These are phyloP conservation scores for Berberis thunbergii DNA, from an alignment of 164 flowering plant genomes.

Conservation along the genomic window DNA sequence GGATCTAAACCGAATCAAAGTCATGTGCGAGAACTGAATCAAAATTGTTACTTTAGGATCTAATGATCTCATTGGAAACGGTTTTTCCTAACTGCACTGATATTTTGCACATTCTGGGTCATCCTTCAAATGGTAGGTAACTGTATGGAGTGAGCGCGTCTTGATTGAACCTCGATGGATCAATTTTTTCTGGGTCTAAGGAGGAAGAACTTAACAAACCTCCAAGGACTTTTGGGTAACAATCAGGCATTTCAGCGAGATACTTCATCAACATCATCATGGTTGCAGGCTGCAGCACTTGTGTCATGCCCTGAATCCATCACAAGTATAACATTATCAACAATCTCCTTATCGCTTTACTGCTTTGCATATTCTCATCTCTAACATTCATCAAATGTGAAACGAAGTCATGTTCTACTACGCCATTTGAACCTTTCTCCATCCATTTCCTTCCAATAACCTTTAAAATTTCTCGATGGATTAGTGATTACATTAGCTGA, in stretches of 20 bases:
- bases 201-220: background rate
- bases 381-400: slow-evolving; percentile 7
- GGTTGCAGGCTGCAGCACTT: slow-evolving; percentile 1
- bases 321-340: slow-evolving; percentile 10
- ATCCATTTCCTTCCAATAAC: slow-evolving; percentile 5
- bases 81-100: too few relatives aligned
- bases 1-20: too few relatives aligned
- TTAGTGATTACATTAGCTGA: slow-evolving; percentile 8
- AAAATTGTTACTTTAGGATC: background rate
- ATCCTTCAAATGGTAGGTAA: slow-evolving; percentile 4
- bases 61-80: background rate
- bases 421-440: background rate
- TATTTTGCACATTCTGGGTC: slow-evolving; percentile 5
- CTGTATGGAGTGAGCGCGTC: background rate
- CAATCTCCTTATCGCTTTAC: slow-evolving; percentile 9
- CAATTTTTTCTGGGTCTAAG: background rate
- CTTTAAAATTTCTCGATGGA: slow-evolving; percentile 10
- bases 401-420: slow-evolving; percentile 9
- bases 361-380: slow-evolving; percentile 6
- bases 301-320: slow-evolving; percentile 17
- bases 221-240: slow-evolving; percentile 8
- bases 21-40: too few relatives aligned
- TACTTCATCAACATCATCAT: slow-evolving; percentile 14
- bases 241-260: slow-evolving; percentile 12
- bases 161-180: slow-evolving; percentile 1